Percentiles rank a stretch among this genome's conserved stretches.
Conservation (phyloP, 2,329 filamentous ascomycete genomes). For the Phialophora verrucosa region DNA sequence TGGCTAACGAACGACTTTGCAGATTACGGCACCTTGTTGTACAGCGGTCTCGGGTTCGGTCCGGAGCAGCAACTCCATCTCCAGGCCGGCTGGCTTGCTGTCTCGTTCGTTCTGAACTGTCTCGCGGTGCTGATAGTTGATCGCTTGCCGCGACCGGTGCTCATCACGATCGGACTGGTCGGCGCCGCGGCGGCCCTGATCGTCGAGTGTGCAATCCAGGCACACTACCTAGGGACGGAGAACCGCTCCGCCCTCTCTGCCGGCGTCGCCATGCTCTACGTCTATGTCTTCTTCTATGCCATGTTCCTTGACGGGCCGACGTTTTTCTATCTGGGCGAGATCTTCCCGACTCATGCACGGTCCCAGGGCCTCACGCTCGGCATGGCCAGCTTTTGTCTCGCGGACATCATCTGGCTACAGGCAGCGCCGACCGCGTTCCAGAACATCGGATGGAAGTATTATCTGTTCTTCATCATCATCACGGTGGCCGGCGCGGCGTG, state of each 20-base stretch:
- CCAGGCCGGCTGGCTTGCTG: neutral
- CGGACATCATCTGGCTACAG: slow-evolving; percentile 1
- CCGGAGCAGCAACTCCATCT: slow-evolving; percentile 35
- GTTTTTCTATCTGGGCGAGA: slow-evolving; percentile 8
- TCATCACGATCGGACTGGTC: slow-evolving; percentile 42
- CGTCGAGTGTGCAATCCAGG: slow-evolving; percentile 46
- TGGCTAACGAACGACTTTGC: neutral
- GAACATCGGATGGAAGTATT: slow-evolving; percentile 9
- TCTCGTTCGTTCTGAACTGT: slow-evolving; percentile 20
- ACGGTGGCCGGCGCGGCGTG: neutral
- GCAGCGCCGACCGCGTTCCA: slow-evolving; percentile 5
- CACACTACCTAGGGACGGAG: slow-evolving; percentile 43
- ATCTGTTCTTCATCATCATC: slow-evolving; percentile 1
- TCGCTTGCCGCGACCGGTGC: slow-evolving; percentile 9
- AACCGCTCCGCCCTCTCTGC: slow-evolving; percentile 44
- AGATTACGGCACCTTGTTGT: slow-evolving; percentile 51
- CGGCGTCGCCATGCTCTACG: slow-evolving; percentile 48
- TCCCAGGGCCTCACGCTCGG: slow-evolving; percentile 2
- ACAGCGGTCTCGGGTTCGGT: slow-evolving; percentile 52
- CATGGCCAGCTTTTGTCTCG: neutral
- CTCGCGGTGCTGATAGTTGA: slow-evolving; percentile 18
- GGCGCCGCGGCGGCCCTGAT: slow-evolving; percentile 48
- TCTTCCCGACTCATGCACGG: neutral
- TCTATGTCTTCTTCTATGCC: slow-evolving; percentile 49
- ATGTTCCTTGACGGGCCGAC: slow-evolving; percentile 34